Evolutionary conservation across 73 alveolate genomes (phyloP), one percentile per base, ranked within the genome.

Genomic region (Loxodes magnus): DNA sequence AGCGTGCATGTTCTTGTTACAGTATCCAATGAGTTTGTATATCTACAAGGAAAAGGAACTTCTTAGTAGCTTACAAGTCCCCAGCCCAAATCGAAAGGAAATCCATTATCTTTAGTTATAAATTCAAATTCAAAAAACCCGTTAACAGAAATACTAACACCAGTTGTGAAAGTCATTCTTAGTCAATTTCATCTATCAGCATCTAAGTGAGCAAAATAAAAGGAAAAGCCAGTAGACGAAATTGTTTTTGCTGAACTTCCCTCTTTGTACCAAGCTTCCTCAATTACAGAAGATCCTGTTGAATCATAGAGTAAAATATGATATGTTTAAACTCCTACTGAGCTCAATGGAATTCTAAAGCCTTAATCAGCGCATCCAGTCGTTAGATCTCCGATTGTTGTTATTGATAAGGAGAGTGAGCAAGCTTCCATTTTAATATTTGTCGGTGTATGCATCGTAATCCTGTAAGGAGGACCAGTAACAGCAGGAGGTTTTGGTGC

Each of bases 41-140:
- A 46, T 25, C 15, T 46, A 19, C 59, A 46, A 9, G 59, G 10
- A 46, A 46, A 46, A 16, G 22, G 35, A 12, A 25, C 43, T 16
- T 0, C 27, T 46, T 10, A 37, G 27, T 10, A 46, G 27, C 43
- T 25, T 24, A 25, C 35, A 20, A 46, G 39, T 12, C 59, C 59
- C 59, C 59, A 46, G 50, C 59, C 59, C 15, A 46, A 24, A 19
- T 46, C 59, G 9, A 37, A 9, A n/a, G 59, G 59, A 19, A 46
- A 46, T 17, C 59, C 27, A 46, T 46, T 12, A 1, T 2, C 26
- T 12, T 21, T 9, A 46, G 59, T 46, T 2, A 12, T 20, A 2
- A 46, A 46, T 23, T 46, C 59, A 12, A 12, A 46, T 46, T 46
- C 59, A 5, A 46, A 9, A 12, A 46, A 7, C 1, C 59, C 59